A percentile compares a stretch with the other conserved stretches of the same genome.
Evolutionary conservation across 2,329 filamentous ascomycete genomes (phyloP).

Genomic region (Aaosphaeria pasadenensis): DNA sequence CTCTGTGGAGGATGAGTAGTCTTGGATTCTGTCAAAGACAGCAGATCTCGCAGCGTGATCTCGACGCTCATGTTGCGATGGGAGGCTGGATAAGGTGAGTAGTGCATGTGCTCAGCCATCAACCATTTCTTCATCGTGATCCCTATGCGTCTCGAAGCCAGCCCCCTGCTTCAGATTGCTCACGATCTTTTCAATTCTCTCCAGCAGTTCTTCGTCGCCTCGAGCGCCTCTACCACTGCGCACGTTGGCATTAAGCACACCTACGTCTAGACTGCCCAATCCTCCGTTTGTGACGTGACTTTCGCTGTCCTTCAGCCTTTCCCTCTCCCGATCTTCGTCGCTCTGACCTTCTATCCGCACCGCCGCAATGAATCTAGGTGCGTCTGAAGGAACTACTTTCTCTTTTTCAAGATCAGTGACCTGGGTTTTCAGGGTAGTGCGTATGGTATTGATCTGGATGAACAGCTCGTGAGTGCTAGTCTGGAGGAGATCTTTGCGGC

Average conservation of each 20-base stretch:
- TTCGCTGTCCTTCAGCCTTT: slow-evolving; percentile 15
- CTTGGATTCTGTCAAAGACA: too few relatives aligned
- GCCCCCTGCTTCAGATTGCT: slow-evolving; percentile 27
- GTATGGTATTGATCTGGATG: slow-evolving; percentile 58
- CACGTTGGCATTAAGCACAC: slow-evolving; percentile 84
- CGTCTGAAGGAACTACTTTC: slow-evolving; percentile 29
- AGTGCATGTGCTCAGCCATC: too few relatives aligned
- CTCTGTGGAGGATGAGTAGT: too few relatives aligned
- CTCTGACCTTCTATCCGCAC: not conserved
- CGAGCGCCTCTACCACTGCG: slow-evolving; percentile 75
- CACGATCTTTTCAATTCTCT: slow-evolving; percentile 56
- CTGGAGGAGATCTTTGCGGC: slow-evolving; percentile 35
- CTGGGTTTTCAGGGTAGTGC: slow-evolving; percentile 23
- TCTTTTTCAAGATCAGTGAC: slow-evolving; percentile 28
- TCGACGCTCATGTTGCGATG: too few relatives aligned
- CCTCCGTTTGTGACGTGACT: slow-evolving; percentile 43
- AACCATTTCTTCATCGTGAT: too few relatives aligned
- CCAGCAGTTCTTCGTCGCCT: slow-evolving; percentile 81
- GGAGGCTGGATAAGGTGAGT: too few relatives aligned
- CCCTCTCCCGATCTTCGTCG: not conserved
- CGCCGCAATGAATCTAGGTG: slow-evolving; percentile 13
- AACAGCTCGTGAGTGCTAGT: slow-evolving; percentile 68
- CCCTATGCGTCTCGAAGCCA: too few relatives aligned
- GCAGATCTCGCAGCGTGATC: too few relatives aligned
- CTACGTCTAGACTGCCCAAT: slow-evolving; percentile 67